Evolutionary conservation across 2,329 filamentous ascomycete genomes (phyloP), one percentile per base, ranked within the genome.

Genomic region (Diplodia scrobiculata): DNA sequence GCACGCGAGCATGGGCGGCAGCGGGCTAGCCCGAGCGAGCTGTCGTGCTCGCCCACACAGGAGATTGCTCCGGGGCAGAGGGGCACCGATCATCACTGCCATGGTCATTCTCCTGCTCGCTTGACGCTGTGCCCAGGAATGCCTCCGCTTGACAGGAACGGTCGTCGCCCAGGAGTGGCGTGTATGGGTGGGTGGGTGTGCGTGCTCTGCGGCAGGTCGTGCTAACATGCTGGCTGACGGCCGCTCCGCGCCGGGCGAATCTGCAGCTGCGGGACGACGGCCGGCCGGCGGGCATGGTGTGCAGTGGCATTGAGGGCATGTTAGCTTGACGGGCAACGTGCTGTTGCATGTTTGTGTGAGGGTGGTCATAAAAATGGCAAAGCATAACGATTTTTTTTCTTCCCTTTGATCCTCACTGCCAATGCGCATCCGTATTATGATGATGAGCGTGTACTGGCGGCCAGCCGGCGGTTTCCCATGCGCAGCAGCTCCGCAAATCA

Each of bases 21-120:
- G 58, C 58, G 58, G 58, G 58, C 41, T 62, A 50, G 45, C 58
- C 58, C 58, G 58, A 62, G 36, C 58, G 27, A 32, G 27, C 41
- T 62, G 58, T 62, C 58, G 58, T 62, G 58, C 58, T 62, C 58
- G 58, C 58, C 58, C 58, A 62, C 58, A 48, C 58, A 62, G 58
- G 58, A 62, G 58, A 62, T 62, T 62, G 58, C 58, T 62, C 58
- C 58, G 58, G 55, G 55, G 58, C 45, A 32, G 29, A 32, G 32
- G 52, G 25, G 48, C 41, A 29, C 17, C 48, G 41, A 62, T 62
- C 58, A 48, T 45, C 58, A 17, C 17, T 5, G 38, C 25, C 34
- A 36, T 48, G 21, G 7, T 48, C 27, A 10, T 29, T 17, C 25
- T 60, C 27, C 14, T 60, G 55, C 55, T 60, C 38, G 29, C 54